Evolutionary conservation across 805 yeast genomes (phyloP).

Genomic region (Candida sithepensis): DNA sequence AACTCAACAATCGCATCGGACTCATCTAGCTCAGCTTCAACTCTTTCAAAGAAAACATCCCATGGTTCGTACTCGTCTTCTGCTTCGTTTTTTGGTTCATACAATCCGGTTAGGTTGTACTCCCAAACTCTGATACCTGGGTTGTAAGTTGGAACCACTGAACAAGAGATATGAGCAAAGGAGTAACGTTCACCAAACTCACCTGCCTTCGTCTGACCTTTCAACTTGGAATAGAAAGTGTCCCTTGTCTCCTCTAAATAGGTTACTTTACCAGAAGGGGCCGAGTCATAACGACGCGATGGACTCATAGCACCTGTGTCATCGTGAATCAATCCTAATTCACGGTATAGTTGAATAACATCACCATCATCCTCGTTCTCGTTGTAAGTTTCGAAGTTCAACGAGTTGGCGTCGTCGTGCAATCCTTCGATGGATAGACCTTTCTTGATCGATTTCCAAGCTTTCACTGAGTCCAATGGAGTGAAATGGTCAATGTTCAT

Average conservation of each 20-base stretch:
- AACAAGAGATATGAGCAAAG: constrained; percentile 64
- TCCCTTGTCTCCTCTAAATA: constrained; percentile 62
- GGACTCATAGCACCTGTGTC: constrained; percentile 12
- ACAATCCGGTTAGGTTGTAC: constrained; percentile 63
- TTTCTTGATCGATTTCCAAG: constrained; percentile 50
- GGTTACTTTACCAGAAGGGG: constrained; percentile 60
- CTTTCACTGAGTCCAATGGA: constrained; percentile 67
- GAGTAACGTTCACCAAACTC: constrained; percentile 55
- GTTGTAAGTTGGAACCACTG: constrained; percentile 80
- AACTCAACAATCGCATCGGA: constrained; percentile 26
- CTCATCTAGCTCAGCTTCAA: constrained; percentile 37
- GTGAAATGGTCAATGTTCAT: constrained; percentile 88
- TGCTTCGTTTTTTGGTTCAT: constrained; percentile 1
- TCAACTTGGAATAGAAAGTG: constrained; percentile 45
- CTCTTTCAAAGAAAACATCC: constrained; percentile 51
- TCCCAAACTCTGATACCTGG: constrained; percentile 87
- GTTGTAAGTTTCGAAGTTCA: constrained; percentile 7
- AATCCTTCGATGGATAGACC: constrained; percentile 17
- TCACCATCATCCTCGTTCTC: constrained; percentile 26
- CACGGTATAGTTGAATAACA: constrained; percentile 13
- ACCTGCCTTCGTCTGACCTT: constrained; percentile 43
- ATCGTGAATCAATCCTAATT: constrained; percentile 21
- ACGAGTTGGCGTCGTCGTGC: constrained; percentile 15
- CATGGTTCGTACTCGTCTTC: constrained; percentile 46
- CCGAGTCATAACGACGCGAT: constrained; percentile 49